A percentile compares a stretch with the other conserved stretches of the same genome.
These are phyloP conservation scores for Entomortierella beljakovae DNA, from an alignment of 192 early-diverging fungal genomes.

Conservation along the genomic window DNA sequence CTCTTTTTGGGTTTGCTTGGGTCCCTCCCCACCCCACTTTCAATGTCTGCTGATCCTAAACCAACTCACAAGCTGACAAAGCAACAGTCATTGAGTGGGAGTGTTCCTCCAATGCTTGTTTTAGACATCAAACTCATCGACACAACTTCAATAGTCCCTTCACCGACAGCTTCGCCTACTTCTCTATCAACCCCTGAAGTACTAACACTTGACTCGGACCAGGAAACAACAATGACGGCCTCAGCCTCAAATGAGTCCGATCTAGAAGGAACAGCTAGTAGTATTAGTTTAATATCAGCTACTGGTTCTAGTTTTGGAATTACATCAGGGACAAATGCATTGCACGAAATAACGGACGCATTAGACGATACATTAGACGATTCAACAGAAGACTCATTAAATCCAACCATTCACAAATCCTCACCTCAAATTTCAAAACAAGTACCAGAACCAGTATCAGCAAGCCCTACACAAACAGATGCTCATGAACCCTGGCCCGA, in stretches of 20 bases:
- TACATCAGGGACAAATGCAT: background rate
- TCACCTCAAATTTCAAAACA: background rate
- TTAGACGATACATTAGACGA: background rate
- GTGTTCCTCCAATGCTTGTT: background rate
- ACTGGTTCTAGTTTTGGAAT: constrained; percentile 1
- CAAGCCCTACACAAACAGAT: background rate
- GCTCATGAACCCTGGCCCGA: constrained; percentile 29
- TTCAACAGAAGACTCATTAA: background rate
- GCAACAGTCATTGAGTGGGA: background rate
- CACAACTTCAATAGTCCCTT: background rate
- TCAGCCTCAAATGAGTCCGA: background rate
- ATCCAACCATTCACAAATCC: background rate
- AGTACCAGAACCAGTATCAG: constrained; percentile 1
- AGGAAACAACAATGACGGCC: constrained; percentile 1
- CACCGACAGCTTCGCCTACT: background rate
- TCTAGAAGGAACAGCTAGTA: background rate
- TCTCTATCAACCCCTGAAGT: background rate
- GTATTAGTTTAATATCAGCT: background rate
- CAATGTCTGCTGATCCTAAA: background rate
- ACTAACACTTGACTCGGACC: background rate
- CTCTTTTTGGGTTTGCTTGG: background rate
- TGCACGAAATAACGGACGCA: background rate
- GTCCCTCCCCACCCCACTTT: background rate
- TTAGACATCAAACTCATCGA: background rate
- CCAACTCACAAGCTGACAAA: background rate